Base-by-base conservation (phyloP, 257 asterid species). In the Solanum etuberosum region DNA sequence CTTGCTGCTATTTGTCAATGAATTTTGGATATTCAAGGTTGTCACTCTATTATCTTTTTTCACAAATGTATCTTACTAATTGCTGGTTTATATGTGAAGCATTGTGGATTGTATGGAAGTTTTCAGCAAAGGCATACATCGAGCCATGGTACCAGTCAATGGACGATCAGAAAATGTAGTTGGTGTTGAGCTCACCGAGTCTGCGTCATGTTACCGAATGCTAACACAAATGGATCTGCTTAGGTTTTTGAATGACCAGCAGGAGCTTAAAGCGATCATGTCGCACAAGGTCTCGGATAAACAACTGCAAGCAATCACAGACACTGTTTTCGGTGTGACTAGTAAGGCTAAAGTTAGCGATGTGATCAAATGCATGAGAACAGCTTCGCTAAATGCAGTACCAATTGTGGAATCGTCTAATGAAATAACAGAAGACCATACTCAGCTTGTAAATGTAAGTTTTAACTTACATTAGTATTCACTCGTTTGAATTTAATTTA, bases 41-140 rank as follows among this genome's bases (percentile, higher is more conserved):
- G 32, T 38, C 11, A 38, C 6, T 13, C 35, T 23, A 76, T 7
- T 13, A 38, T 42, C 83, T 74, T 23, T 7, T 76, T 76, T 76
- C 21, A n/a, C 23, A 4, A 40, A 3, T 42, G 29, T n/a, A n/a
- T 77, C 15, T 9, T 72, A 5, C 65, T 25, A 27, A 74, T 29
- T 7, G 20, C 4, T 65, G 46, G 37, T 43, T 42, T 84, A 18
- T 46, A 42, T 54, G 7, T 46, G 84, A 89, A 95, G 98, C 89
- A 83, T 94, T 85, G 86, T 93, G 14, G 99, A 97, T 86, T 95
- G 98, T 82, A 94, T 97, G 98, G 98, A 97, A 92, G 96, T 97
- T 40, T 92, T 97, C 13, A 92, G 99, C 93, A 94, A 94, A 91
- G 98, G 98, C 63, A 92, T 97, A 78, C 99, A 95, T 88, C 86